Evolutionary conservation across 2,329 filamentous ascomycete species (phyloP).

Genomic region (Hirsutella rhossiliensis): DNA sequence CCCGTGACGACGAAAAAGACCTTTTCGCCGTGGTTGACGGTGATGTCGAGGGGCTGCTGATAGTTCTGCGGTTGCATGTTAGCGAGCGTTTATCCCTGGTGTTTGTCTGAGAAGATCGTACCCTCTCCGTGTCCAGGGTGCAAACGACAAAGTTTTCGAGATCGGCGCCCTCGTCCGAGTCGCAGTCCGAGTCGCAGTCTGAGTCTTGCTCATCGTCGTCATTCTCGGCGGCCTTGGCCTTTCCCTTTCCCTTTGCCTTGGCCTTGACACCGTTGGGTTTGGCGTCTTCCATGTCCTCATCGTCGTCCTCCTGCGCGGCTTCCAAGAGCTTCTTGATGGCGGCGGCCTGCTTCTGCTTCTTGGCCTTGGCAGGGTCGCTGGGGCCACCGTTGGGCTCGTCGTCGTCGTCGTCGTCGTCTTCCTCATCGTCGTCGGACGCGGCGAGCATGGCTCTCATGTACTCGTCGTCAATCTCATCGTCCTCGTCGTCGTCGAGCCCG

Average conservation of each 20-base stretch:
- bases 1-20: constrained; percentile 88
- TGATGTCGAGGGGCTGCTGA: constrained; percentile 92
- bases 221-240: constrained; percentile 56
- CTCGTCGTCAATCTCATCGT: constrained; percentile 56
- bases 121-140: constrained; percentile 86
- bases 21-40: constrained; percentile 74
- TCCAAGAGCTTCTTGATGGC: constrained; percentile 68
- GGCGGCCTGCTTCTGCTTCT: constrained; percentile 72
- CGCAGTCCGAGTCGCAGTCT: constrained; percentile 50
- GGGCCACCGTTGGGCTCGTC: constrained; percentile 77
- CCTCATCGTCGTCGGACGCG: constrained; percentile 37
- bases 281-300: constrained; percentile 65
- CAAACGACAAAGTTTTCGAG: constrained; percentile 89
- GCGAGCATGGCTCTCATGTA: constrained; percentile 45
- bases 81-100: constrained; percentile 7
- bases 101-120: constrained; percentile 30
- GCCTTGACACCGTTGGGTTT: constrained; percentile 45
- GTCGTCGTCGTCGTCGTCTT: constrained; percentile 41
- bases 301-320: constrained; percentile 49
- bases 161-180: constrained; percentile 51
- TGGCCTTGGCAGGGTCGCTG: constrained; percentile 80
- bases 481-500: constrained; percentile 43
- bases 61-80: constrained; percentile 51
- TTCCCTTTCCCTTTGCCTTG: constrained; percentile 48
- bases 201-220: constrained; percentile 42